Conservation (phyloP, 257 asterid genomes). For the Apocynum venetum region DNA sequence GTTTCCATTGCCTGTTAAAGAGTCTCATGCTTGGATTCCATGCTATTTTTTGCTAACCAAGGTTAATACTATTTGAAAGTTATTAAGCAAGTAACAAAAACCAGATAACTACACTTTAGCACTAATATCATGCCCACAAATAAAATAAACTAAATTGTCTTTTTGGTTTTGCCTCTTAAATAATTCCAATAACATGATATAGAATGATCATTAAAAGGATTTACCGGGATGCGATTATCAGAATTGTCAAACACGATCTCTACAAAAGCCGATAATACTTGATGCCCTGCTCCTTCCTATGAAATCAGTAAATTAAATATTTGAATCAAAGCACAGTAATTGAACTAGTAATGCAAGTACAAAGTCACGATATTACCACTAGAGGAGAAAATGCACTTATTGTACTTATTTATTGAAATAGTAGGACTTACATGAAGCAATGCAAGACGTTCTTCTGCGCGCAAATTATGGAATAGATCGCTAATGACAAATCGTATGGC, state of each 20-base stretch:
- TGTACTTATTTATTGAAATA: not conserved
- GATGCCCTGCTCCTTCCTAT: conserved; percentile 99
- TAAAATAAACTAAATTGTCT: not conserved
- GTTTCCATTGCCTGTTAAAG: not conserved
- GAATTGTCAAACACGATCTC: conserved; percentile 97
- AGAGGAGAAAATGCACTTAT: not conserved
- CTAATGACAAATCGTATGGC: conserved; percentile 96
- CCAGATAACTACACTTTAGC: not conserved
- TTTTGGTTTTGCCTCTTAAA: not conserved
- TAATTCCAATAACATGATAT: not conserved
- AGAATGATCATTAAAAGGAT: conserved; percentile 3
- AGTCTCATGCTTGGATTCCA: not conserved
- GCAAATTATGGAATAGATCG: conserved; percentile 88
- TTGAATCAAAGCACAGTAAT: not conserved
- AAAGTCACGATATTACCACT: not conserved
- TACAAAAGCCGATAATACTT: conserved; percentile 88
- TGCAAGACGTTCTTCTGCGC: conserved; percentile 90
- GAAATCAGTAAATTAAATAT: conserved; percentile 18
- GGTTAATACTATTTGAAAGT: not conserved
- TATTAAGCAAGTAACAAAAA: not conserved
- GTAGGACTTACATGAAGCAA: conserved; percentile 77
- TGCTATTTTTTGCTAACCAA: not conserved
- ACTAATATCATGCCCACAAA: not conserved
- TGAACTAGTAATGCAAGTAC: not conserved
- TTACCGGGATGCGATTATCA: conserved; percentile 95